Evolutionary conservation across 352 stramenopile species (phyloP), one percentile per base, ranked within the genome.

Genomic region (Phytopythium sindhum): DNA sequence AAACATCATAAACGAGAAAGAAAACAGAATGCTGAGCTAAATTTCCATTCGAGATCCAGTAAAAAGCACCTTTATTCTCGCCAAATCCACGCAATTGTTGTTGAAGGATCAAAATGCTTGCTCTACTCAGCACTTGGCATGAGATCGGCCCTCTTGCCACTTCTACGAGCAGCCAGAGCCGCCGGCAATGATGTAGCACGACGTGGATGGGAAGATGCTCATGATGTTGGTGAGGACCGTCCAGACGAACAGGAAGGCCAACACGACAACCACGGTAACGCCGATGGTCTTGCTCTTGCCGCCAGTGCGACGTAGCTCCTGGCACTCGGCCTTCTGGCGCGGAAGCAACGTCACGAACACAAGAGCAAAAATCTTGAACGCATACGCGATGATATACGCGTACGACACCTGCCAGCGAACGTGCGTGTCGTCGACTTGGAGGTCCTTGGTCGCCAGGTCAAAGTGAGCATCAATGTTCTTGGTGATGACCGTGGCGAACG

Each of bases 391-490:
- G n/a, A 77, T 45, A 54, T 77, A 77, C 2, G 69, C 69, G 61
- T 77, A 80, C 14, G 72, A 69, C 41, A 74, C 63, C 48, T 85
- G 72, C 35, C 74, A 23, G 8, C 72, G 70, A 42, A 74, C 69
- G n/a, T 58, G 39, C 1, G 61, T 67, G 57, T 68, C 64, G 57
- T 86, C 77, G 17, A 61, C 56, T 55, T 83, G 72, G 14, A 86
- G 54, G 26, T 79, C 72, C 10, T 64, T 47, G 47, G 57, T 75
- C 39, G 61, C 50, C 28, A 86, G 67, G 45, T 74, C 68, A n/a
- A 84, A 88, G 31, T 75, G 70, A 57, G 73, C 65, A 64, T 85
- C 74, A 24, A 85, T 79, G 65, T 79, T 81, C 68, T 83, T 82
- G 63, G 71, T 78, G 55, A 85, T 77, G 53, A 80, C 72, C 28